Evolutionary conservation across 352 stramenopile species (phyloP).

Genomic region (Pythium biforme): DNA sequence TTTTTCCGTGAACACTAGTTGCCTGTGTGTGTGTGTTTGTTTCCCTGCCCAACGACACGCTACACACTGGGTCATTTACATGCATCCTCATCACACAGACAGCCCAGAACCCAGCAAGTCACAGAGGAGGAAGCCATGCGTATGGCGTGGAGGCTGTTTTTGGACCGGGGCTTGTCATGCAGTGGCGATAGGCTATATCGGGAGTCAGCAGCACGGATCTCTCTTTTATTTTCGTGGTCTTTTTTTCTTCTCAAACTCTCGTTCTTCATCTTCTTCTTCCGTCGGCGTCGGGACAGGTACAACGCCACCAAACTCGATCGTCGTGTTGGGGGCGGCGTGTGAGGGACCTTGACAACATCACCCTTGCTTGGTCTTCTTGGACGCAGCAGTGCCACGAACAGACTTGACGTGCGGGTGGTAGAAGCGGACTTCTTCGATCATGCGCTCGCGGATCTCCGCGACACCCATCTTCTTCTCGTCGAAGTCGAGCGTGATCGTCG

Average conservation of each 20-base stretch:
- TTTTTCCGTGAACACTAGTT: background rate
- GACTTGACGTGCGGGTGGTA: slow-evolving; percentile 56
- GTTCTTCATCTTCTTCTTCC: background rate
- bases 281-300: background rate
- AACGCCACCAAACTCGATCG: background rate
- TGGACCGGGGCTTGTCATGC: background rate
- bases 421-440: slow-evolving; percentile 76
- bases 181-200: background rate
- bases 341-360: background rate
- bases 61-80: no score
- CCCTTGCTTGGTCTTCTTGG: slow-evolving; percentile 28
- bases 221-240: slow-evolving; percentile 9
- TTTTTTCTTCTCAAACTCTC: background rate
- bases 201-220: background rate
- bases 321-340: no score
- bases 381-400: background rate
- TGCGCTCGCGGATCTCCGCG: slow-evolving; percentile 75
- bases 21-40: background rate
- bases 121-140: background rate
- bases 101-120: background rate
- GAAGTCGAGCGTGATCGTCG: slow-evolving; percentile 82
- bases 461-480: slow-evolving; percentile 86
- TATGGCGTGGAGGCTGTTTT: no score
- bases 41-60: no score
- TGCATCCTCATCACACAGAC: no score